phyloP scores from a whole-genome alignment of 208 protist species.

The Crithidia sp. region DNA sequence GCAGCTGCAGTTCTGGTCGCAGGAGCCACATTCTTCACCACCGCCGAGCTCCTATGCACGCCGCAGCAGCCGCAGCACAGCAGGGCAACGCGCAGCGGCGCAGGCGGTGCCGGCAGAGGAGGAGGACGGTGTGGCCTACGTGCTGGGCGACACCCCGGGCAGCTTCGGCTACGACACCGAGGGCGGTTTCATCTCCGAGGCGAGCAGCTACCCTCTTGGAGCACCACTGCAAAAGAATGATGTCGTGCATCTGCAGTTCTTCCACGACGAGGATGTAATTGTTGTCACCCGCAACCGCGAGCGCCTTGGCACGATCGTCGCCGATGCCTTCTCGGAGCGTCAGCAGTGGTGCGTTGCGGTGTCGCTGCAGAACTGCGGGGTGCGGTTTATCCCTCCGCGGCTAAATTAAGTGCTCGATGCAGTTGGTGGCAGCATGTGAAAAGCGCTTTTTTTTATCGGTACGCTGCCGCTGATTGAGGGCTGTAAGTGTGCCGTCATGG shows the following conservation, averaged over 20 bases:
- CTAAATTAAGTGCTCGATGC: slow-evolving; percentile 1
- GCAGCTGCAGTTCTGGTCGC: slow-evolving; percentile 12
- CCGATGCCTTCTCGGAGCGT: slow-evolving; percentile 38
- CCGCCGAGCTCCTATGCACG: slow-evolving; percentile 1
- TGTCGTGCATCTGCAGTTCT: slow-evolving; percentile 27
- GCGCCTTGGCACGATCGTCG: slow-evolving; percentile 27
- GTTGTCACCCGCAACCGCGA: slow-evolving; percentile 24
- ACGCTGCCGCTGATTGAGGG: no score
- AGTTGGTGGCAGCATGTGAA: no score
- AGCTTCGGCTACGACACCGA: slow-evolving; percentile 39
- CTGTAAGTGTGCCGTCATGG: no score
- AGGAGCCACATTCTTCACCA: neutral
- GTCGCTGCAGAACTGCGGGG: slow-evolving; percentile 35
- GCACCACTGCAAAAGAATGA: slow-evolving; percentile 14
- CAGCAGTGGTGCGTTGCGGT: slow-evolving; percentile 39
- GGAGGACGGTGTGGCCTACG: slow-evolving; percentile 17
- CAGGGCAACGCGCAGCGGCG: no score
- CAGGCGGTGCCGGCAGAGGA: neutral
- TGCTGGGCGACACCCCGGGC: slow-evolving; percentile 29
- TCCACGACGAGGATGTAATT: slow-evolving; percentile 37
- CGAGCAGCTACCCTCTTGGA: slow-evolving; percentile 21
- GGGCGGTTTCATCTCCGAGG: slow-evolving; percentile 18
- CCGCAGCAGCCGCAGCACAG: neutral
- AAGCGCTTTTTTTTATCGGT: neutral
- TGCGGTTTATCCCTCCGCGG: slow-evolving; percentile 31